Percentiles rank a stretch among this genome's conserved stretches.
Conservation (phyloP, 2,329 filamentous ascomycete genomes). For the Arthrocladium fulminans region DNA sequence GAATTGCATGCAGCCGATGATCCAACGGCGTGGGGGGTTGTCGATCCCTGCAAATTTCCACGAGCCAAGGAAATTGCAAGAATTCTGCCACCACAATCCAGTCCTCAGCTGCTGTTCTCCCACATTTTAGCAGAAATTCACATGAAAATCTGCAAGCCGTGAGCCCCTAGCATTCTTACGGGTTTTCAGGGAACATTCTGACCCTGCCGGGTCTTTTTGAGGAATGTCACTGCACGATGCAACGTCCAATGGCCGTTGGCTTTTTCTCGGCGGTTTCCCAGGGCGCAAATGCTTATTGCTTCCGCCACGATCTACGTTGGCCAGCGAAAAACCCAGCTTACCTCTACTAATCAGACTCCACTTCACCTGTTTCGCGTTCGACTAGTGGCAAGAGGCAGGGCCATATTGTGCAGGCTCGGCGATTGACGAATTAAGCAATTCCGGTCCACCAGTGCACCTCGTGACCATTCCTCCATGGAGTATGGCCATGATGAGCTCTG, state of each 20-base stretch:
- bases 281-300: too few species aligned
- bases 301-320: too few species aligned
- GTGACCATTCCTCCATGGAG: too few species aligned
- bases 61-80: background rate
- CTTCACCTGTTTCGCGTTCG: too few species aligned
- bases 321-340: too few species aligned
- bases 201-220: background rate
- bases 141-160: background rate
- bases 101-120: too few species aligned
- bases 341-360: too few species aligned
- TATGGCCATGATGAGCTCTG: too few species aligned
- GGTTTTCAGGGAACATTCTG: background rate
- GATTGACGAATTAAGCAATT: background rate
- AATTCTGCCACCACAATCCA: background rate
- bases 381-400: too few species aligned
- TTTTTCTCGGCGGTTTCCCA: too few species aligned
- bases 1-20: background rate
- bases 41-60: too few species aligned
- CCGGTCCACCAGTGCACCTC: background rate
- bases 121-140: background rate
- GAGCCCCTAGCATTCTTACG: background rate
- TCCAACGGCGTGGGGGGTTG: background rate
- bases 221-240: background rate
- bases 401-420: too few species aligned
- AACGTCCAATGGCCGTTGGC: background rate